Evolutionary conservation across 768 basidiomycete genomes (phyloP), one percentile per base, ranked within the genome.

Genomic region (Russula griseocarnosa): DNA sequence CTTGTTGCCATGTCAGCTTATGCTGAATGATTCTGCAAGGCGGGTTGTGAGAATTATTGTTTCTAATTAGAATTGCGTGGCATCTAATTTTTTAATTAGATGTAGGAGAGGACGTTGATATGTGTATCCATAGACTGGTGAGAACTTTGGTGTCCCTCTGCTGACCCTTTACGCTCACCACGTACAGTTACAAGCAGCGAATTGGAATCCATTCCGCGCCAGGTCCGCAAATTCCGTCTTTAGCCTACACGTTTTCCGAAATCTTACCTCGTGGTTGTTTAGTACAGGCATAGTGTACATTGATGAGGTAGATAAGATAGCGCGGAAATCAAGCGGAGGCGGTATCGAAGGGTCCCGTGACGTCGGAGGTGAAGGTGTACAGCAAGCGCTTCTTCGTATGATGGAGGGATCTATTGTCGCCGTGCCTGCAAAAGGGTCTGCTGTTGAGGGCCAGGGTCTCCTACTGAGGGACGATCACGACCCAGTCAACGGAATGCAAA

Each of bases 91-190:
- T 16, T 2, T 34, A 5, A 14, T 55, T 58, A 94, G 91, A 97
- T 76, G 92, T 98, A 52, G 95, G 95, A 67, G 96, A 97, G 71
- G 96, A 98, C 71, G 95, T 97, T 9, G 96, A 98, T 66, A 88
- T 88, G 79, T 87, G 90, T 50, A 84, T 98, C 28, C 87, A 93
- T 63, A 82, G 96, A 63, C 76, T 98, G 70, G 91, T 88, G 68
- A 74, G 80, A 67, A 24, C 30, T n/a, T 30, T 9, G 58, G 13
- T 55, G 22, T n/a, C 24, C n/a, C 38, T 70, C 30, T 42, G 38
- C 40, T 20, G 11, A 16, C 36, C n/a, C 4, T 32, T 30, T 47
- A 2, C 47, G n/a, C 60, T 68, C 42, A 68, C 51, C 32, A 16
- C 36, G 34, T 40, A 5, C 66, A 92, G 90, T 76, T 97, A 8